Conservation (phyloP, 495 filamentous ascomycete species). For the Neurospora terricola region DNA sequence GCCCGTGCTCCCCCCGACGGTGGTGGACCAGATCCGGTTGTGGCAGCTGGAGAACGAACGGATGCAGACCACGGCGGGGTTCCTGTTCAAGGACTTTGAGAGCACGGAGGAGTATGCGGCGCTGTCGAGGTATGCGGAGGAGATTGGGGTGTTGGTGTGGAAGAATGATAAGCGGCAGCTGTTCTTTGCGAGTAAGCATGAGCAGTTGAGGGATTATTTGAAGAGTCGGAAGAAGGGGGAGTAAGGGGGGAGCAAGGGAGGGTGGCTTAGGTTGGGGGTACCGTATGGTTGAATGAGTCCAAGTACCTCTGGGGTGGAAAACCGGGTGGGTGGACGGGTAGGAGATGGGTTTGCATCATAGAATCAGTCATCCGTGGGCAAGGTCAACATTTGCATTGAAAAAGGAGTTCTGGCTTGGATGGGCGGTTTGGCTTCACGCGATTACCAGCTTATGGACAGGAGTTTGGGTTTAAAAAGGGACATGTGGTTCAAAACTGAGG, state of each 20-base stretch:
- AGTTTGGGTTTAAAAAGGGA: neutral
- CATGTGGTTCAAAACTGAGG: neutral
- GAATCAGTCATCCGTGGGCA: neutral
- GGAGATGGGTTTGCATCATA: neutral
- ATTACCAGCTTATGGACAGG: neutral
- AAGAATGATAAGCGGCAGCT: slow-evolving; percentile 64
- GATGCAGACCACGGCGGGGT: slow-evolving; percentile 72
- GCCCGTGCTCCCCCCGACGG: slow-evolving; percentile 79
- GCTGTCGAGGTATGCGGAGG: slow-evolving; percentile 69
- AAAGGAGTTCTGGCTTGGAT: neutral
- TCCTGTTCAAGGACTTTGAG: slow-evolving; percentile 82
- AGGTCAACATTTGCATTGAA: neutral
- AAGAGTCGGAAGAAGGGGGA: slow-evolving; percentile 48
- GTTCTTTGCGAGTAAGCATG: slow-evolving; percentile 81
- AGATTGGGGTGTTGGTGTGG: slow-evolving; percentile 88
- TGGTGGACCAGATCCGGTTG: slow-evolving; percentile 92
- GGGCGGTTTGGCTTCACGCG: neutral
- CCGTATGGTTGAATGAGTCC: neutral
- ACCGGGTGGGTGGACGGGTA: neutral
- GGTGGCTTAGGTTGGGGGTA: neutral
- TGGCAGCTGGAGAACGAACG: slow-evolving; percentile 97
- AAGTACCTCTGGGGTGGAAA: neutral
- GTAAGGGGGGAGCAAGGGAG: neutral
- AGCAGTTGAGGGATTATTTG: slow-evolving; percentile 74
- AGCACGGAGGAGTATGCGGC: slow-evolving; percentile 65